Base-by-base conservation (phyloP, 306 rosid species). In the Leucaena leucocephala region DNA sequence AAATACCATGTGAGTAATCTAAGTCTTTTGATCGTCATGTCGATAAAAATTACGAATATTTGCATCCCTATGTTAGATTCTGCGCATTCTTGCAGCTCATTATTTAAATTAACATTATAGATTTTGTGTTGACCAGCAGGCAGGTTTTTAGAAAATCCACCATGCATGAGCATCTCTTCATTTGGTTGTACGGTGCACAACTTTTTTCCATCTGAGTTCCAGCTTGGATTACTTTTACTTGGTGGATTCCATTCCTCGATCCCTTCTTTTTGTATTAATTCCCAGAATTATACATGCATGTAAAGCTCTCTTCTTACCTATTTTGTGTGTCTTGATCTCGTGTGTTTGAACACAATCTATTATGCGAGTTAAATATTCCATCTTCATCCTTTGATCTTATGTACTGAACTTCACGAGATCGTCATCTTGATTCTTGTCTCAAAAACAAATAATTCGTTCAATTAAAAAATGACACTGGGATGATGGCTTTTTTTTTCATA, bases 1-100 rank as follows among this genome's bases (percentile, higher is more conserved):
- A 89, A 87, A 83, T 85, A 86, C 82, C 91, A 84, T 88, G 92
- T 91, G 97, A 86, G 70, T 55, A 81, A 77, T 77, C 48, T 44
- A 58, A 72, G 81, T 80, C 81, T 81, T 81, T 89, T 86, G 91
- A 87, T 72, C 85, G 84, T 77, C 88, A 84, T 81, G 78, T 77
- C 82, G 19, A 80, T 83, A 83, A 78, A 85, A 68, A 65, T 11
- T 58, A 58, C 9, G 15, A 58, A 3, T 38, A 55, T 54, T 77
- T 73, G 88, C 79, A 85, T 82, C 85, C 74, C 73, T 22, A n/a
- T 52, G 76, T 82, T 74, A 73, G 84, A 84, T 79, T 86, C 83
- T 71, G 80, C 63, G 82, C n/a, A n/a, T 19, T 4, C 52, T 71
- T 83, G 68, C 43, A 42, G 43, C 27, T 27, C 5, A 78, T 69